Conservation (phyloP, 2,329 filamentous ascomycete species). For the Colletotrichum lentis region DNA sequence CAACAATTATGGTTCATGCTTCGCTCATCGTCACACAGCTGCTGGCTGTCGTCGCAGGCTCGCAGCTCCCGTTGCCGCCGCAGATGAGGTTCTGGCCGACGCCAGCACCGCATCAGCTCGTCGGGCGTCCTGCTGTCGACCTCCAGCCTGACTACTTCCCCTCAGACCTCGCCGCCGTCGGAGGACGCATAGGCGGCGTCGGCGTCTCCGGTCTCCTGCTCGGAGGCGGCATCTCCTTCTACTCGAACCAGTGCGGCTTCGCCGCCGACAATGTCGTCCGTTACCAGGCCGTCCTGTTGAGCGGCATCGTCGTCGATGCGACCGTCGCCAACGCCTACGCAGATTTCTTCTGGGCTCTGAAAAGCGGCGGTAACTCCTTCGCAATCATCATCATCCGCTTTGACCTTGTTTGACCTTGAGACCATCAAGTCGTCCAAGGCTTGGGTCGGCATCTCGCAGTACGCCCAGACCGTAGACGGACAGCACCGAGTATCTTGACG, state of each 20-base stretch:
- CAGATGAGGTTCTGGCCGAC: background rate
- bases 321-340: conserved; percentile 45
- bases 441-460: conserved; percentile 36
- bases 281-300: conserved; percentile 54
- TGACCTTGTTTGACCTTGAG: conserved; percentile 43
- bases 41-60: conserved; percentile 22
- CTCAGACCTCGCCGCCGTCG: conserved; percentile 41
- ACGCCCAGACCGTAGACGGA: conserved; percentile 24
- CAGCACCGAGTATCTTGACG: conserved; percentile 34
- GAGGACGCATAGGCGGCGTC: conserved; percentile 44
- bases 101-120: conserved; percentile 27
- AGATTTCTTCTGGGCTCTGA: conserved; percentile 49
- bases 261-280: conserved; percentile 44
- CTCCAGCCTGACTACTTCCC: conserved; percentile 43
- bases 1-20: conserved; percentile 9
- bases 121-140: conserved; percentile 50
- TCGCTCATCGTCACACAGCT: background rate
- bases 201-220: conserved; percentile 45
- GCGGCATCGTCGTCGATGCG: conserved; percentile 51
- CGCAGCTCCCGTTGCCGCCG: background rate
- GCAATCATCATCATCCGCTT: conserved; percentile 49
- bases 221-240: conserved; percentile 48
- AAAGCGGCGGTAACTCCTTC: conserved; percentile 50
- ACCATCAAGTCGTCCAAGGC: conserved; percentile 32
- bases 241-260: conserved; percentile 43